Conservation (phyloP, 2,329 filamentous ascomycete genomes). For the Pseudofabraea citricarpa region DNA sequence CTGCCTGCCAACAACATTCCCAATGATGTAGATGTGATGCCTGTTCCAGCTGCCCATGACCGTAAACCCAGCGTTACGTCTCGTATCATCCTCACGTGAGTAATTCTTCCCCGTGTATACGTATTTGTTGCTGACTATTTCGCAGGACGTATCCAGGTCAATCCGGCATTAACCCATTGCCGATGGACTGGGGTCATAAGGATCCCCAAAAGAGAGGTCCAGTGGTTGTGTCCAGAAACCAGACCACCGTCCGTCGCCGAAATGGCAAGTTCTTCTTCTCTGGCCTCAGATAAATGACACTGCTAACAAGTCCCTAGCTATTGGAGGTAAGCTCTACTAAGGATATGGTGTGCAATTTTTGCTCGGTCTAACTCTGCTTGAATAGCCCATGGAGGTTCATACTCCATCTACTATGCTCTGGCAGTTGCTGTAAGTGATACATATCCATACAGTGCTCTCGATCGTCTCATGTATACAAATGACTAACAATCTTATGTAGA, state of each 20-base stretch:
- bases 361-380: no score
- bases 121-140: slow-evolving; percentile 7
- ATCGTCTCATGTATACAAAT: no score
- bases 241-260: slow-evolving; percentile 71
- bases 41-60: slow-evolving; percentile 13
- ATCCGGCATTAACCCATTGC: slow-evolving; percentile 86
- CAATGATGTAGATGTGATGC: slow-evolving; percentile 8
- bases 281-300: slow-evolving; percentile 13
- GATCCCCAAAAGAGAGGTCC: slow-evolving; percentile 76
- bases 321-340: slow-evolving; percentile 58
- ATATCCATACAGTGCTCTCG: background rate
- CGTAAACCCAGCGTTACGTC: slow-evolving; percentile 39
- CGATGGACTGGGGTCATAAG: slow-evolving; percentile 79
- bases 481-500: slow-evolving; percentile 28
- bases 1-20: slow-evolving; percentile 20
- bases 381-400: slow-evolving; percentile 79
- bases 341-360: no score
- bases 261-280: slow-evolving; percentile 55
- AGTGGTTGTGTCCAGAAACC: slow-evolving; percentile 76
- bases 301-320: slow-evolving; percentile 33
- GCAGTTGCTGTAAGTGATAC: slow-evolving; percentile 58
- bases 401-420: slow-evolving; percentile 92
- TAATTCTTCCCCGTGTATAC: slow-evolving; percentile 4
- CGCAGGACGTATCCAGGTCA: slow-evolving; percentile 82
- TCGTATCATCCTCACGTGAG: slow-evolving; percentile 60